phyloP scores from a whole-genome alignment of 345 rosid genomes.

The Hibiscus mutabilis region DNA sequence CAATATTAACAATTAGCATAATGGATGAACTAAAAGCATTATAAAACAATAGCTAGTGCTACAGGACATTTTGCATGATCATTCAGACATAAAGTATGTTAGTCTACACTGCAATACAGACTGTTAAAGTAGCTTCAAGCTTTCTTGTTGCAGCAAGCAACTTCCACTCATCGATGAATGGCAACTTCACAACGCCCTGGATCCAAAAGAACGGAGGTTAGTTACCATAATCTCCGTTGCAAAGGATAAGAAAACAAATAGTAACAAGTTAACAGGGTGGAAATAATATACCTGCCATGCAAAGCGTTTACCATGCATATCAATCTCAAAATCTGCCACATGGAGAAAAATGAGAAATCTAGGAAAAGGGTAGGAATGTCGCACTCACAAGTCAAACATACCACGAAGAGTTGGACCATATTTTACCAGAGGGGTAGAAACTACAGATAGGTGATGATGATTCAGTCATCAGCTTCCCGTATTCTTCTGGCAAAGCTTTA shows the following conservation, averaged over 20 bases:
- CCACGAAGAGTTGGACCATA: not conserved
- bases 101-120: constrained; percentile 23
- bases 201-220: constrained; percentile 19
- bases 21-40: not conserved
- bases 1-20: constrained; percentile 12
- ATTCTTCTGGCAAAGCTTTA: constrained; percentile 75
- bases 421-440: constrained; percentile 80
- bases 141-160: constrained; percentile 74
- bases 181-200: constrained; percentile 93
- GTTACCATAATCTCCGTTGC: not conserved
- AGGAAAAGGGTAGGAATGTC: not conserved
- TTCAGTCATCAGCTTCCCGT: constrained; percentile 74
- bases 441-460: constrained; percentile 65
- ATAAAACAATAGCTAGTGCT: not conserved
- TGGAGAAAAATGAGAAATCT: constrained; percentile 9
- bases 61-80: not conserved
- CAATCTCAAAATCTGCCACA: constrained; percentile 81
- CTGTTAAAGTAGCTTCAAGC: constrained; percentile 77
- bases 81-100: not conserved
- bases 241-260: not conserved
- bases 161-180: constrained; percentile 79
- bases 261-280: not conserved
- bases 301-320: constrained; percentile 97
- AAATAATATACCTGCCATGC: constrained; percentile 81
- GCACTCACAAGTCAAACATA: constrained; percentile 6